Evolutionary conservation across 306 rosid species (phyloP).

Genomic region (Fragaria vesca): DNA sequence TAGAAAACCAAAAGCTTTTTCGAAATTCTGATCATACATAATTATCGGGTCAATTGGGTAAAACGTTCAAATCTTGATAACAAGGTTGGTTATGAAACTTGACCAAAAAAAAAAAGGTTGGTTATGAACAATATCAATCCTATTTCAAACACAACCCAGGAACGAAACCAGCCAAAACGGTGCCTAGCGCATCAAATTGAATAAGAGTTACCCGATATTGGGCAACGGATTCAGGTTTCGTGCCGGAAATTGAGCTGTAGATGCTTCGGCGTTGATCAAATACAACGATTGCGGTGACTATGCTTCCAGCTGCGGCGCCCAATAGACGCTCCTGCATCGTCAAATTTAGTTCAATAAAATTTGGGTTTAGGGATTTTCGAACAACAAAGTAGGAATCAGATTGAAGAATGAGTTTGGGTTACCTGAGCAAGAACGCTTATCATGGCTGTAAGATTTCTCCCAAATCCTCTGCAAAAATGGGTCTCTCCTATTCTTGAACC

Average conservation of each 20-base stretch:
- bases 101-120: neutral
- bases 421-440: constrained; percentile 85
- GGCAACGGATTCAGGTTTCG: constrained; percentile 28
- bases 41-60: neutral
- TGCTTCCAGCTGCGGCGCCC: constrained; percentile 74
- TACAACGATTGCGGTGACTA: constrained; percentile 56
- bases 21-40: neutral
- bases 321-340: constrained; percentile 67
- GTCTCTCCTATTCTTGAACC: neutral
- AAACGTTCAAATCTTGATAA: neutral
- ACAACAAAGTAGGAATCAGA: neutral
- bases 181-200: neutral
- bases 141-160: neutral
- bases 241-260: constrained; percentile 51
- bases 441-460: constrained; percentile 35
- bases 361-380: neutral
- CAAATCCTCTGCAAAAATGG: neutral
- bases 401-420: neutral
- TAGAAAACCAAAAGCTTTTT: neutral
- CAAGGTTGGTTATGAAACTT: neutral
- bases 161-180: neutral
- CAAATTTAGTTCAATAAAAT: neutral
- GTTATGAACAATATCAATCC: neutral
- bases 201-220: constrained; percentile 42
- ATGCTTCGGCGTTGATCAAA: constrained; percentile 69